Evolutionary conservation across 2,329 filamentous ascomycete genomes (phyloP), one percentile per base, ranked within the genome.

Genomic region (Corinectria fuckeliana): DNA sequence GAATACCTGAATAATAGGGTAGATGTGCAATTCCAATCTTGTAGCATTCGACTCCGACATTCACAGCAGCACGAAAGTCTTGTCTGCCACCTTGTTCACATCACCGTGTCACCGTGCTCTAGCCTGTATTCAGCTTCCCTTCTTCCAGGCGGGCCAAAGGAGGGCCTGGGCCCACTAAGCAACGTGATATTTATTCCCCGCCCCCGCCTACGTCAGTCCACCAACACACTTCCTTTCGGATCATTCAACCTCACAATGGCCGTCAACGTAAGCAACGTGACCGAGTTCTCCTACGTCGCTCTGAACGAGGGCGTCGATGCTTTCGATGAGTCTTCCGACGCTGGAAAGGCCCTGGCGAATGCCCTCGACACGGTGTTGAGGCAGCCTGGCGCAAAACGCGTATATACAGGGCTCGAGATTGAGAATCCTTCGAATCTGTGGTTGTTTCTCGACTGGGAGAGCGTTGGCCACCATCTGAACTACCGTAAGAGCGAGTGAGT

Each of bases 391-490:
- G 70, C 68, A 3, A 54, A 55, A 1, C 58, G 63, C 1, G 61
- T 65, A 8, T 70, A 71, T 7, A 68, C 65, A 2, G 68, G 68
- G 26, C 28, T 62, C 14, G 60, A 70, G 18, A 44, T 71, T 49
- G 70, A 73, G 55, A 62, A 69, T 18, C 67, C 70, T 11, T 58
- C 58, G 0, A 68, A 57, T 1, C 3, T 68, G 1, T 71, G 70
- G 70, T 6, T 68, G 1, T 70, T 72, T 13, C 25, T 72, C 4
- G 71, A 72, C 14, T 69, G 68, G 71, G 64, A 73, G 16, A 62
- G 30, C 2, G 7, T 65, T 0, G 60, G 70, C 0, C 54, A 68
- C 20, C 70, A 69, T 28, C 2, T 50, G 3, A 58, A 61, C 1
- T 70, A 69, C 7, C 54, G 58, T 2, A 61, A 65, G 23, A 58